Base-by-base conservation (phyloP, 148 eudicot species). In the Vaccinium myrtillus region DNA sequence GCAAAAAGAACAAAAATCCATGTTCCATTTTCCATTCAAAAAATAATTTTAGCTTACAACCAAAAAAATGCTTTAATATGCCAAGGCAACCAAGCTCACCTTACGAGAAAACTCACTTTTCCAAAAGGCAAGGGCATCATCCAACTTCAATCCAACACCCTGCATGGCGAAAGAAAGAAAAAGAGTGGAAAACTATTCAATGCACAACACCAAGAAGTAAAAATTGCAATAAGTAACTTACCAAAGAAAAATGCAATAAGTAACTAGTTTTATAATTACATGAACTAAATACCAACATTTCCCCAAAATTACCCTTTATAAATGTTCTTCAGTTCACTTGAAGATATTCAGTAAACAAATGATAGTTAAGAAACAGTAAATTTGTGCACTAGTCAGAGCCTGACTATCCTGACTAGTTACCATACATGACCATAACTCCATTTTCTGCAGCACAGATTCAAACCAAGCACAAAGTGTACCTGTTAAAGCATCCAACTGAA, bases 81-180 rank as follows among this genome's bases (percentile, higher is more conserved):
- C 5, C 70, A 10, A 65, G 30, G 14, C 53, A n/a, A 81, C 50
- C 78, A 86, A 55, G 51, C 76, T 84, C 86, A 97, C 98, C 94
- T 95, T 97, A 77, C 83, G 86, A 78, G 98, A 94, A 90, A 97
- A 97, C 93, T 97, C 99, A 69, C 94, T 87, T 91, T 89, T 97
- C 98, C 98, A 95, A 79, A 97, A 95, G 71, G 96, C 96, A 86
- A 95, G 96, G 77, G 99, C 99, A 88, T 97, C 99, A 86, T 97
- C 99, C 89, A 97, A 89, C 75, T 92, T 91, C 88, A 97, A 88
- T 53, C 99, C 99, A 83, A 97, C 98, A 90, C 98, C 99, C 98
- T 97, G 8, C 49, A 78, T 18, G 43, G n/a, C 83, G 51, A 81
- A 87, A 46, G 58, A 32, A 8, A 49, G 73, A 67, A 69, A 46